Conservation (phyloP, 2,329 filamentous ascomycete species). For the Xylaria sp. region DNA sequence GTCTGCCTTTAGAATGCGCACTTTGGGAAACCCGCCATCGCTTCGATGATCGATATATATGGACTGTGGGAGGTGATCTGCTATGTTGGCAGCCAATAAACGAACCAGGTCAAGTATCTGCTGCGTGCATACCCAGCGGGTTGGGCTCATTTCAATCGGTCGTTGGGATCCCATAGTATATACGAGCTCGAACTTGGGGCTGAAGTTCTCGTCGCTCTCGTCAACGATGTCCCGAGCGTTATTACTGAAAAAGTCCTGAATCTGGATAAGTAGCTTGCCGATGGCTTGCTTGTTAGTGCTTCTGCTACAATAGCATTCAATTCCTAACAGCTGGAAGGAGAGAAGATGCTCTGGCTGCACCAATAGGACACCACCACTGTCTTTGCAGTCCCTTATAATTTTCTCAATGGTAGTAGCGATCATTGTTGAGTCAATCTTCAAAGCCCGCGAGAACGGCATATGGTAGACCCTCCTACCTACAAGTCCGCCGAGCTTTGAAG, state of each 20-base stretch:
- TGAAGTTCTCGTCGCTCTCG: constrained; percentile 72
- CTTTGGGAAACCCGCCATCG: constrained; percentile 57
- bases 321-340: constrained; percentile 70
- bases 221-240: constrained; percentile 67
- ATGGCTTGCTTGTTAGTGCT: constrained; percentile 36
- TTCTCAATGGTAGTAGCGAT: constrained; percentile 50
- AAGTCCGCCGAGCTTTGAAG: constrained; percentile 64
- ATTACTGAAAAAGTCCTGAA: constrained; percentile 53
- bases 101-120: constrained; percentile 55
- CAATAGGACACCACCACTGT: constrained; percentile 64
- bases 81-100: not conserved
- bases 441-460: constrained; percentile 64
- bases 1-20: constrained; percentile 57
- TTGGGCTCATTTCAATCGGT: constrained; percentile 61
- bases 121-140: constrained; percentile 67
- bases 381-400: constrained; percentile 59
- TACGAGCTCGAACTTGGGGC: constrained; percentile 68
- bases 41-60: constrained; percentile 54
- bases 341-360: constrained; percentile 72
- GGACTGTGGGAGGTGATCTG: constrained; percentile 48
- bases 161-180: constrained; percentile 68
- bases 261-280: constrained; percentile 26
- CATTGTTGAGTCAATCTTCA: constrained; percentile 52
- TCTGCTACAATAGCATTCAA: constrained; percentile 53
- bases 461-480: constrained; percentile 64